Evolutionary conservation across 1,284 basidiomycete genomes (phyloP).

Genomic region (Cryptococcus sp.): DNA sequence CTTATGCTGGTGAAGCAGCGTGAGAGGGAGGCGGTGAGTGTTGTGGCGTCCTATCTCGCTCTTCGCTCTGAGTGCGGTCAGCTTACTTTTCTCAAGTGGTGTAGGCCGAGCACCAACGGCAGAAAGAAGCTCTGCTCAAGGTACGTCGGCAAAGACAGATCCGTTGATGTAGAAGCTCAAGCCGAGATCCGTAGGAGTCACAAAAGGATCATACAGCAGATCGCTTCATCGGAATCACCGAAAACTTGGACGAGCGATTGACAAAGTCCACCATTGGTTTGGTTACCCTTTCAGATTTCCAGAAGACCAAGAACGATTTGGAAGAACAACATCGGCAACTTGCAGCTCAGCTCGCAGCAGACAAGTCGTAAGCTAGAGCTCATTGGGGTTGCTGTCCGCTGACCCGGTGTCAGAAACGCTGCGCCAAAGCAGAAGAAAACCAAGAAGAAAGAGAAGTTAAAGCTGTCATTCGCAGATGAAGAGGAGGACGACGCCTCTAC

Average conservation of each 20-base stretch:
- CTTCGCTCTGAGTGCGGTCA: conserved; percentile 4
- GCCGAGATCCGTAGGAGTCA: conserved; percentile 27
- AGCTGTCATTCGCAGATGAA: conserved; percentile 84
- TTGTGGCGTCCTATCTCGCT: neutral
- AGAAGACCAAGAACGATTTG: conserved; percentile 79
- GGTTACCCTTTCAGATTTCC: conserved; percentile 89
- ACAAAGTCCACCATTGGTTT: conserved; percentile 93
- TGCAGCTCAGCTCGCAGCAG: conserved; percentile 62
- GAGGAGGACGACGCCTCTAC: conserved; percentile 60
- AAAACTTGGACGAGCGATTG: conserved; percentile 90
- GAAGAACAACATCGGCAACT: conserved; percentile 91
- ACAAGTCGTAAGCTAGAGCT: conserved; percentile 28
- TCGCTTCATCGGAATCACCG: conserved; percentile 91
- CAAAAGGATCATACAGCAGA: conserved; percentile 71
- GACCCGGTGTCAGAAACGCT: conserved; percentile 7
- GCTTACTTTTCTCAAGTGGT: neutral
- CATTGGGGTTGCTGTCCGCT: neutral
- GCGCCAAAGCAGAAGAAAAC: conserved; percentile 71
- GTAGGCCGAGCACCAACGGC: conserved; percentile 42
- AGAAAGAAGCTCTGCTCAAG: conserved; percentile 36
- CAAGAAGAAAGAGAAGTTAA: conserved; percentile 89
- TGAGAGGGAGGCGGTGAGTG: conserved; percentile 40
- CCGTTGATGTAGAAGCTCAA: no score
- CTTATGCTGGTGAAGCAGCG: conserved; percentile 35
- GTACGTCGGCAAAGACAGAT: conserved; percentile 15